A percentile compares a stretch with the other conserved stretches of the same genome.
These are phyloP conservation scores for Leccinellum albellum DNA, from an alignment of 768 basidiomycete genomes.

Conservation along the genomic window DNA sequence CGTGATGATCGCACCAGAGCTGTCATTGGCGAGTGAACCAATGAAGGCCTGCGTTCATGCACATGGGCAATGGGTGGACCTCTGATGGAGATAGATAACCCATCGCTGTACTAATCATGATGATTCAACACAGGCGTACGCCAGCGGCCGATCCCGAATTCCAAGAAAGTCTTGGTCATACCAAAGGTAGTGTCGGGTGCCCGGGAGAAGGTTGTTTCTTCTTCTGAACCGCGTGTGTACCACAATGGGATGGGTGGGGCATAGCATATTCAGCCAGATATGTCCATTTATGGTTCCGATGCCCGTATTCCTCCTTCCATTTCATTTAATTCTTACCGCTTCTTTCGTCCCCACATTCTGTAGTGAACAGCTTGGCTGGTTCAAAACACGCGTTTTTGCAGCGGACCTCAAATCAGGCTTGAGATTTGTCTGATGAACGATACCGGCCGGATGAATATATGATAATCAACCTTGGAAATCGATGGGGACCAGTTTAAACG, in stretches of 20 bases:
- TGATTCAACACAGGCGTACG: not conserved
- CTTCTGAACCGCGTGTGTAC: not conserved
- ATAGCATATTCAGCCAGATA: not conserved
- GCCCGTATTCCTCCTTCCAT: not conserved
- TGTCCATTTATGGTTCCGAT: not conserved
- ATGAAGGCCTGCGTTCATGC: not conserved
- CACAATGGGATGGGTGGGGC: not conserved
- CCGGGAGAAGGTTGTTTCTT: not conserved
- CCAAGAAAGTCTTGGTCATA: not conserved
- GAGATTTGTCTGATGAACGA: constrained; percentile 25
- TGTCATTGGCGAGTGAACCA: not conserved
- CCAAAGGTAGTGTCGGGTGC: constrained; percentile 3
- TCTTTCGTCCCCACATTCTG: constrained; percentile 1
- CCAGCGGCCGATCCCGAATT: not conserved
- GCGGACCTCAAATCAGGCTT: constrained; percentile 12
- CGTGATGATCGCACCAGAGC: constrained; percentile 8
- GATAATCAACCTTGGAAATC: constrained; percentile 6
- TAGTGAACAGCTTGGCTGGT: constrained; percentile 1
- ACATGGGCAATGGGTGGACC: not conserved
- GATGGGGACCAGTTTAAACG: constrained; percentile 8
- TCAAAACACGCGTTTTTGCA: constrained; percentile 4
- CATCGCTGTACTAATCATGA: not conserved
- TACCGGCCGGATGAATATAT: not conserved
- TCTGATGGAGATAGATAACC: constrained; percentile 7
- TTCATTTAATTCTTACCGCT: not conserved